Conservation (phyloP, 352 stramenopile genomes). For the Phytophthora idaei region DNA sequence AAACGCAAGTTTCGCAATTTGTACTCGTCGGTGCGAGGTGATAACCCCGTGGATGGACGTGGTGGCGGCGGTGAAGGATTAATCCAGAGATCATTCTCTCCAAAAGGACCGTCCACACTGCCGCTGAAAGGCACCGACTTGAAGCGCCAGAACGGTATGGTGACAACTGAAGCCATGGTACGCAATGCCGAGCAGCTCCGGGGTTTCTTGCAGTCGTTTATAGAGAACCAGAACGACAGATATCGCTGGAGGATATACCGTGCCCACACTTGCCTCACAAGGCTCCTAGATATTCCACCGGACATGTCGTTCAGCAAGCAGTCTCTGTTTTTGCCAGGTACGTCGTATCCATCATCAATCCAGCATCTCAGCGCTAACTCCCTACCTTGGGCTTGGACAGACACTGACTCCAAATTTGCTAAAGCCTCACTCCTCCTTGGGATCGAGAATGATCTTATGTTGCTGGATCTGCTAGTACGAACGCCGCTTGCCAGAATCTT, state of each 20-base stretch:
- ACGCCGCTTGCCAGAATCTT: not conserved
- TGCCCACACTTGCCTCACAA: constrained; percentile 74
- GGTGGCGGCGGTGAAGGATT: constrained; percentile 26
- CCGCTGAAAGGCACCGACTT: constrained; percentile 25
- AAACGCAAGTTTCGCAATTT: constrained; percentile 82
- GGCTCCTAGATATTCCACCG: constrained; percentile 72
- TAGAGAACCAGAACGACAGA: constrained; percentile 83
- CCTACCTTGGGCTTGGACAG: constrained; percentile 24
- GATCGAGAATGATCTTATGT: constrained; percentile 87
- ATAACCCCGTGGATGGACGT: constrained; percentile 18
- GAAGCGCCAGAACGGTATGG: constrained; percentile 18
- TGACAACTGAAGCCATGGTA: constrained; percentile 59
- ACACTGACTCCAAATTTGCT: constrained; percentile 60
- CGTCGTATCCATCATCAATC: constrained; percentile 1
- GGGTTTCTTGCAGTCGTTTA: constrained; percentile 85
- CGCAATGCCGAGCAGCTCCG: constrained; percentile 55
- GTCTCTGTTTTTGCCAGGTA: constrained; percentile 72
- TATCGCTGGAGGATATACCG: constrained; percentile 81
- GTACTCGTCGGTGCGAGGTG: constrained; percentile 46
- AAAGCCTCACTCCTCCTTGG: constrained; percentile 70
- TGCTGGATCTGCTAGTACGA: constrained; percentile 88
- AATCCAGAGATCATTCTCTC: constrained; percentile 37
- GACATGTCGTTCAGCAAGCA: constrained; percentile 75
- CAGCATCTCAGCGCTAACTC: not conserved
- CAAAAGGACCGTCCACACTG: constrained; percentile 26